Percentiles rank a stretch among this genome's conserved stretches.
These are phyloP conservation scores for Penicillium griseofulvum DNA, from an alignment of 2,329 filamentous ascomycete genomes.

Conservation along the genomic window DNA sequence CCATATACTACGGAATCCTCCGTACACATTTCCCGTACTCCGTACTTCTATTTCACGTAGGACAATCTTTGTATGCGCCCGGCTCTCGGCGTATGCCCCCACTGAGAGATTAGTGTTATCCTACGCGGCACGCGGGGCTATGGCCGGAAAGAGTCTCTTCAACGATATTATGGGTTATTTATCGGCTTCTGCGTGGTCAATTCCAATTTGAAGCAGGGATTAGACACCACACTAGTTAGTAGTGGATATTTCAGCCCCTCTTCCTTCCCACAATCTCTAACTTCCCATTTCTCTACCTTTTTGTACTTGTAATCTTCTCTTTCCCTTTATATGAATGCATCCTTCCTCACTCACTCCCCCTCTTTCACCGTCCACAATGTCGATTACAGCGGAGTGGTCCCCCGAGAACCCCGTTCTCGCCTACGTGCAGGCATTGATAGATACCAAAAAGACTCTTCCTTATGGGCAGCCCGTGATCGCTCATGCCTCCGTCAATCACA, in stretches of 20 bases:
- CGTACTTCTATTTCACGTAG: neutral
- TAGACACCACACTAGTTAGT: slow-evolving; percentile 17
- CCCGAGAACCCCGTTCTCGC: slow-evolving; percentile 36
- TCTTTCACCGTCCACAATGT: slow-evolving; percentile 18
- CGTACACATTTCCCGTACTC: no score
- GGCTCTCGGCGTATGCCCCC: neutral
- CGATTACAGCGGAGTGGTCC: slow-evolving; percentile 10
- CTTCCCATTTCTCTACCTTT: neutral
- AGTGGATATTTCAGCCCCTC: slow-evolving; percentile 20
- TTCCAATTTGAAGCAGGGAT: slow-evolving; percentile 14
- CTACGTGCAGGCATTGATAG: slow-evolving; percentile 37
- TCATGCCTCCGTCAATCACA: slow-evolving; percentile 58
- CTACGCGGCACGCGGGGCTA: slow-evolving; percentile 1
- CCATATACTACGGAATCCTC: neutral
- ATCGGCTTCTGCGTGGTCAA: slow-evolving; percentile 2
- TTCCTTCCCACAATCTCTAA: slow-evolving; percentile 8
- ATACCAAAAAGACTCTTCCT: slow-evolving; percentile 37
- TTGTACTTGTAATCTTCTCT: neutral
- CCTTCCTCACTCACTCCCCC: neutral
- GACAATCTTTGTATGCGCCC: neutral
- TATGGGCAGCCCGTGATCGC: slow-evolving; percentile 40
- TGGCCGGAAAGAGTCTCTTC: neutral
- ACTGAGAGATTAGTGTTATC: neutral
- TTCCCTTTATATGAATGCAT: neutral
- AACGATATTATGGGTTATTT: neutral